Evolutionary conservation across 176 grass and related monocot species (phyloP), one percentile per base, ranked within the genome.

Genomic region (Oryza longistaminata): DNA sequence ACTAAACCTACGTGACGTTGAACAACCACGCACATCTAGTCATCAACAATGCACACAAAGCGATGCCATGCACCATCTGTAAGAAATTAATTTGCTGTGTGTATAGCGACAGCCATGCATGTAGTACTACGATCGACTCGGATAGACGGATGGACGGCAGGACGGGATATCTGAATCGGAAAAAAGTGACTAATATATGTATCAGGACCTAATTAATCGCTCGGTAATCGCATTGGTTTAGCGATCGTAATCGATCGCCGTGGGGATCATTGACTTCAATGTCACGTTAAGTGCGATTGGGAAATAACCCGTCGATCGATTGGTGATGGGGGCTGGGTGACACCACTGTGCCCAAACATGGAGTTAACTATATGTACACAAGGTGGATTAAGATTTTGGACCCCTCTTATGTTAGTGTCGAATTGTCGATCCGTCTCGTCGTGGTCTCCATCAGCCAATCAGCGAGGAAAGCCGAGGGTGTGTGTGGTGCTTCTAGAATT

Each of bases 181-280:
- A 21, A 74, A 81, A 74, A 67, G 2, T 7, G 17, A 6, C 24
- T 35, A 6, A 19, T 19, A 44, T 42, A 24, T 22, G 9, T 25
- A 13, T n/a, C 53, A 2, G 17, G 34, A 12, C 29, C 31, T 74
- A 53, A 73, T 31, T 68, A 70, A 85, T 69, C 46, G 26, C 50
- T 27, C 64, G 13, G 62, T 71, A 64, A 77, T 71, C 68, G 14
- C 80, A 71, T 78, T 39, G 80, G 29, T 65, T 72, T 72, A 40
- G 66, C 52, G 39, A 83, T 83, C 86, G 29, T 64, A 49, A 64
- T 82, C 80, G 26, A 33, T 22, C 42, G 19, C 45, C 33, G 13
- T 70, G 24, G 52, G 64, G 64, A 64, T 82, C 64, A 34, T 71
- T 77, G 86, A 82, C 79, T 77, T 77, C 14, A 75, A 26, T 72